A percentile compares a stretch with the other conserved stretches of the same genome.
phyloP scores from a whole-genome alignment of 495 filamentous ascomycete genomes.

The Extremus antarcticus region DNA sequence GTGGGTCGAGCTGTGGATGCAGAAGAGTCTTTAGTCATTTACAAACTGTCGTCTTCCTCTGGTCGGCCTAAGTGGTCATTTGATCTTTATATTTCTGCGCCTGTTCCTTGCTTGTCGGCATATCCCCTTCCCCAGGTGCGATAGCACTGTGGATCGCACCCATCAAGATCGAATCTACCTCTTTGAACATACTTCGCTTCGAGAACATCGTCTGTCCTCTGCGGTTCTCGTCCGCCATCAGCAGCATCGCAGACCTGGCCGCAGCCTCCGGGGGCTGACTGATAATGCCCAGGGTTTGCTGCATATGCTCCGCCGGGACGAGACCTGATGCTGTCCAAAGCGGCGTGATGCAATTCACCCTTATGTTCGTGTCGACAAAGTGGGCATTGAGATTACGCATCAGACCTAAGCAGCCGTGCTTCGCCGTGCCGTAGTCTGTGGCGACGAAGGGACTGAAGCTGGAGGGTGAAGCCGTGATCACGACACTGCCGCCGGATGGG shows the following conservation, averaged over 20 bases:
- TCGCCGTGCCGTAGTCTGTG: background rate
- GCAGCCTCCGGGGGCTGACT: background rate
- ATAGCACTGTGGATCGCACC: background rate
- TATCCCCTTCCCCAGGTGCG: background rate
- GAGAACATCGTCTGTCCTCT: background rate
- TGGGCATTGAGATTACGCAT: background rate
- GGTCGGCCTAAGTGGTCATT: no score
- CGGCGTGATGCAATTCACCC: background rate
- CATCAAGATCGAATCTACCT: background rate
- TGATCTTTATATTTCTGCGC: background rate
- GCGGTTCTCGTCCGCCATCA: background rate
- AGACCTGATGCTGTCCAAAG: background rate
- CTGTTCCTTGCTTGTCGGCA: background rate
- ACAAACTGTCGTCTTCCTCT: no score
- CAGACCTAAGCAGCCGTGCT: constrained; percentile 7
- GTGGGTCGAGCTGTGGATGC: no score
- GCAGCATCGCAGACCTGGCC: background rate
- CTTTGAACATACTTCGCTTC: background rate
- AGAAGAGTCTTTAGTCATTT: no score
- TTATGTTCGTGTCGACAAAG: background rate
- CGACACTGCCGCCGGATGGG: background rate
- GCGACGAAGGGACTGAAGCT: background rate
- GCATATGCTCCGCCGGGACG: background rate
- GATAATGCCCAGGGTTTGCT: background rate
- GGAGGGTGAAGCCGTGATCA: background rate